A percentile compares a stretch with the other conserved stretches of the same genome.
These are phyloP conservation scores for Acanthamoeba divionensis DNA, from an alignment of 208 protist species.

Conservation along the genomic window DNA sequence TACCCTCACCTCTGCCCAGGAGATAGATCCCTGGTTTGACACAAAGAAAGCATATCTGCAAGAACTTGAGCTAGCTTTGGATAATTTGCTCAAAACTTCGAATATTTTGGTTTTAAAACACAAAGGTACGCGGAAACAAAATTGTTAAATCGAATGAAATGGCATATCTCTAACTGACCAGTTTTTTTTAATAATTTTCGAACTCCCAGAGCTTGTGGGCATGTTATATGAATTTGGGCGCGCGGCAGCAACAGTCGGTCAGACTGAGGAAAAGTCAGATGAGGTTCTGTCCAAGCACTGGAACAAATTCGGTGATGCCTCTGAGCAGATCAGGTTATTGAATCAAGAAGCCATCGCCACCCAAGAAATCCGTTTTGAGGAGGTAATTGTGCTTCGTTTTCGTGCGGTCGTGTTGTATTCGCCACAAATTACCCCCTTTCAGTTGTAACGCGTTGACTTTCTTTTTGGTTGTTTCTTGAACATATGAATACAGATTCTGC, in stretches of 20 bases:
- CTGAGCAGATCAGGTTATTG: not conserved
- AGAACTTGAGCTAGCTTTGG: not conserved
- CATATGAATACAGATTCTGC: too few species aligned
- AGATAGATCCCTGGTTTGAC: slow-evolving; percentile 6
- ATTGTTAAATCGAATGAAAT: not conserved
- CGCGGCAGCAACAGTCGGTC: not conserved
- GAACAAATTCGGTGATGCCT: not conserved
- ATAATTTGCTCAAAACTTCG: slow-evolving; percentile 6
- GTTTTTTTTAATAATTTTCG: not conserved
- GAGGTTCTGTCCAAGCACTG: slow-evolving; percentile 6
- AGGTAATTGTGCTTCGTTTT: not conserved
- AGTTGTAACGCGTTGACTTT: too few species aligned
- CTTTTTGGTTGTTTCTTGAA: too few species aligned
- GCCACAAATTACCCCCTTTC: too few species aligned
- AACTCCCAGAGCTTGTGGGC: not conserved
- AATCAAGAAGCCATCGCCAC: slow-evolving; percentile 3
- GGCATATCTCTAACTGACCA: not conserved
- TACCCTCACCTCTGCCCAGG: not conserved
- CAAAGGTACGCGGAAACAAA: not conserved
- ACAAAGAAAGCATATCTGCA: slow-evolving; percentile 19
- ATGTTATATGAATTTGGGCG: not conserved
- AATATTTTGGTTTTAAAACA: not conserved
- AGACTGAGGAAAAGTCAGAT: not conserved
- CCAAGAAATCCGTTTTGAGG: slow-evolving; percentile 40
- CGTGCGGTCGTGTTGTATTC: too few species aligned